Percentiles rank a stretch among this genome's conserved stretches.
Conservation (phyloP, 208 protist species). For the Angomonas desouzai region DNA sequence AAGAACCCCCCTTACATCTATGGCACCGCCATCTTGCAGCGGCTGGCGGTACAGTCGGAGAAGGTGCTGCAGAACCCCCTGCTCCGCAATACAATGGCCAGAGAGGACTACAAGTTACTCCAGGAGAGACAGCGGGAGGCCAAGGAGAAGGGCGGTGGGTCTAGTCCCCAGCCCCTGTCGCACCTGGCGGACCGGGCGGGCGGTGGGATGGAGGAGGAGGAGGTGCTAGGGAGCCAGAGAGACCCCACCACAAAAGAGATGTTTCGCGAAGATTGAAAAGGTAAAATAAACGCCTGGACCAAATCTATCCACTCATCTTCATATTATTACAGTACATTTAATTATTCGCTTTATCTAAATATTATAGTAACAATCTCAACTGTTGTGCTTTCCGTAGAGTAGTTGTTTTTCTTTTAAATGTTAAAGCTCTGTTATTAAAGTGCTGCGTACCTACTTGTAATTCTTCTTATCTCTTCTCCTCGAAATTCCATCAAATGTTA, state of each 20-base stretch:
- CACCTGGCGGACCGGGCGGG: conserved; percentile 49
- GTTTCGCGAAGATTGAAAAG: conserved; percentile 20
- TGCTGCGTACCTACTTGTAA: too few species aligned
- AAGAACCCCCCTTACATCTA: conserved; percentile 67
- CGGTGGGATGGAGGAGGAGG: conserved; percentile 28
- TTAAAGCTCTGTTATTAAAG: neutral
- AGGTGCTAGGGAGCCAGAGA: conserved; percentile 35
- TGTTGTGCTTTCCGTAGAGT: conserved; percentile 13
- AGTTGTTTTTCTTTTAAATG: conserved; percentile 15
- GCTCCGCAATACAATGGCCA: conserved; percentile 56
- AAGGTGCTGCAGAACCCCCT: conserved; percentile 55
- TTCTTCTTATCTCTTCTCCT: too few species aligned
- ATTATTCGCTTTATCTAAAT: too few species aligned
- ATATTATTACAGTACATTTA: conserved; percentile 12
- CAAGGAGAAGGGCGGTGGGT: conserved; percentile 31
- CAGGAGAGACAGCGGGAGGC: conserved; percentile 47
- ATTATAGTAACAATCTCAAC: too few species aligned
- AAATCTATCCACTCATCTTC: neutral
- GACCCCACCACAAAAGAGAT: conserved; percentile 54
- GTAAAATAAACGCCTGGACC: neutral
- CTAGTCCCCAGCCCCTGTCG: conserved; percentile 55
- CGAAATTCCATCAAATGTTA: too few species aligned
- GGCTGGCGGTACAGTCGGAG: conserved; percentile 56
- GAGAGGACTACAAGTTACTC: conserved; percentile 68
- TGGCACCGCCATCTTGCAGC: conserved; percentile 64